Conservation (phyloP, 2,329 filamentous ascomycete species). For the Domatiomyces globalis region DNA sequence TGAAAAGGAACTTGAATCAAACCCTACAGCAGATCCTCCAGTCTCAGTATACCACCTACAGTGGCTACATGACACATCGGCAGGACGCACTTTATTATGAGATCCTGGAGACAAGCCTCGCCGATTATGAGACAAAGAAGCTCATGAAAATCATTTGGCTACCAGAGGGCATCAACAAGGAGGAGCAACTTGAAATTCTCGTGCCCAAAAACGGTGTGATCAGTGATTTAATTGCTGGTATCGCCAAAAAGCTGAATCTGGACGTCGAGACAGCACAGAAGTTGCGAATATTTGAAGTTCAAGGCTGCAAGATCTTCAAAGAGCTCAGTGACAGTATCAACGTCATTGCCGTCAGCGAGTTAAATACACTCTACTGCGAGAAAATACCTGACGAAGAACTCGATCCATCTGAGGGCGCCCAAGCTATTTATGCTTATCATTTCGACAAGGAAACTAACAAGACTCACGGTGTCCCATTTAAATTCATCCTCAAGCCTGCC, state of each 20-base stretch:
- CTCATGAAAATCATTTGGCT: slow-evolving; percentile 69
- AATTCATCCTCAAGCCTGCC: slow-evolving; percentile 68
- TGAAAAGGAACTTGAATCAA: slow-evolving; percentile 58
- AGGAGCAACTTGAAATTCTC: slow-evolving; percentile 69
- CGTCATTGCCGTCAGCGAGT: slow-evolving; percentile 77
- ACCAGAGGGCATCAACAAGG: slow-evolving; percentile 80
- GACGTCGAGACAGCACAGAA: slow-evolving; percentile 59
- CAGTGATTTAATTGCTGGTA: slow-evolving; percentile 57
- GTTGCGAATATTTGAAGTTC: slow-evolving; percentile 70
- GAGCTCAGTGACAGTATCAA: slow-evolving; percentile 55
- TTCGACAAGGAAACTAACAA: slow-evolving; percentile 82
- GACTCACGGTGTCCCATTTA: slow-evolving; percentile 78
- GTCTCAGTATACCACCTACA: slow-evolving; percentile 56
- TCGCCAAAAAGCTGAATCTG: slow-evolving; percentile 70
- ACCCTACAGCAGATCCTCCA: slow-evolving; percentile 69
- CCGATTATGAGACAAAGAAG: slow-evolving; percentile 88
- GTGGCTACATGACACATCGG: slow-evolving; percentile 52
- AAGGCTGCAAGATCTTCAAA: slow-evolving; percentile 70
- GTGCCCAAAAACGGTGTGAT: slow-evolving; percentile 76
- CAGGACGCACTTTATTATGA: slow-evolving; percentile 80
- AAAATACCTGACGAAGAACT: slow-evolving; percentile 57
- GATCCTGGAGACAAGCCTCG: slow-evolving; percentile 82
- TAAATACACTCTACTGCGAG: slow-evolving; percentile 67
- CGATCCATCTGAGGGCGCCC: slow-evolving; percentile 47
- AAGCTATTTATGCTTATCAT: slow-evolving; percentile 69